A percentile compares a stretch with the other conserved stretches of the same genome.
phyloP scores from a whole-genome alignment of 352 stramenopile genomes.

The Phytophthora lateralis region DNA sequence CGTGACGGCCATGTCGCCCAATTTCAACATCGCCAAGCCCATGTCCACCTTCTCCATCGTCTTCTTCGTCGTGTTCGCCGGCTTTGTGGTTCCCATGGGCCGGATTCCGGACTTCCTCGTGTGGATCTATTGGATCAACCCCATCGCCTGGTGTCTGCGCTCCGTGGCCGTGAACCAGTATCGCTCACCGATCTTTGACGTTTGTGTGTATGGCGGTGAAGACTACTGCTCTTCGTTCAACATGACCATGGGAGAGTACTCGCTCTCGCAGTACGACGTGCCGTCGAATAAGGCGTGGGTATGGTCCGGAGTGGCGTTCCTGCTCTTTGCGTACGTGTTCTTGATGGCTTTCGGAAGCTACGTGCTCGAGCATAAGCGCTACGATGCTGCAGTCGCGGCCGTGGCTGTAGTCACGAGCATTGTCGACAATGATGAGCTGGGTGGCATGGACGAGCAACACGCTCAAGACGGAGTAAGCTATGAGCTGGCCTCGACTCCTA shows the following conservation, averaged over 20 bases:
- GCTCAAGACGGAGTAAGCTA: constrained; percentile 4
- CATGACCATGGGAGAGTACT: constrained; percentile 40
- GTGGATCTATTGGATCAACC: constrained; percentile 73
- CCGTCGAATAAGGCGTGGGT: constrained; percentile 39
- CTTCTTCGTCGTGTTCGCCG: constrained; percentile 48
- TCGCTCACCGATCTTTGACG: constrained; percentile 28
- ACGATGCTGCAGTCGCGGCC: constrained; percentile 16
- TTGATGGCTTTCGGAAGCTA: constrained; percentile 31
- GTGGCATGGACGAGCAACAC: constrained; percentile 5
- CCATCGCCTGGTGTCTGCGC: constrained; percentile 47
- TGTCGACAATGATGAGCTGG: constrained; percentile 9
- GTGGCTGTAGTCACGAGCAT: constrained; percentile 17
- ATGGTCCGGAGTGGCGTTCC: constrained; percentile 23
- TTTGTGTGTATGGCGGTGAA: constrained; percentile 29
- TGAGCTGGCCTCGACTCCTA: constrained; percentile 17
- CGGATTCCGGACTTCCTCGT: constrained; percentile 43
- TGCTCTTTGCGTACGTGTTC: constrained; percentile 26
- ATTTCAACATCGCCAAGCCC: constrained; percentile 28
- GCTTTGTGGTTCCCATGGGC: constrained; percentile 41
- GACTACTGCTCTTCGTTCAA: constrained; percentile 35
- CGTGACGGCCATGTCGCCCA: constrained; percentile 30
- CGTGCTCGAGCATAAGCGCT: constrained; percentile 35
- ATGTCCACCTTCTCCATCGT: constrained; percentile 35
- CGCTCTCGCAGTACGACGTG: constrained; percentile 31
- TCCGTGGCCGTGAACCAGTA: constrained; percentile 46